These are phyloP conservation scores for Kockiozyma suomiensis DNA, from an alignment of 805 yeast species.

Conservation along the genomic window DNA sequence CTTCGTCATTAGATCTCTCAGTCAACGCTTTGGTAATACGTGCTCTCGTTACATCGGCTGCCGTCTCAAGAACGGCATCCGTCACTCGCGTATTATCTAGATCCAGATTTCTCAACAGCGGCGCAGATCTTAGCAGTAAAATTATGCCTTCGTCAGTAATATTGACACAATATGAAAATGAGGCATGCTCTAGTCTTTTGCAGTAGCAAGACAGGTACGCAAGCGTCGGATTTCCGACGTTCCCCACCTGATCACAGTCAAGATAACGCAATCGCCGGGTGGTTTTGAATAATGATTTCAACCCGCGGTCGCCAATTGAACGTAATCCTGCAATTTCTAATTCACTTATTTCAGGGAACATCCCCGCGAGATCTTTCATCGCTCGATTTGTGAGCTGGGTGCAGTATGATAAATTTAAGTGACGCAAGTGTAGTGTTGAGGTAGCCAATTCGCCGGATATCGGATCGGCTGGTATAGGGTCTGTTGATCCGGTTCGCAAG, in stretches of 20 bases:
- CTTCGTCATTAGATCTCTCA: neutral
- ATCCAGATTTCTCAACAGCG: constrained; percentile 19
- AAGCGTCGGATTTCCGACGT: constrained; percentile 20
- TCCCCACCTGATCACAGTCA: constrained; percentile 28
- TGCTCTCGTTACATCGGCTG: constrained; percentile 9
- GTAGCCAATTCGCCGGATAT: neutral
- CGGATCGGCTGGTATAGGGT: constrained; percentile 6
- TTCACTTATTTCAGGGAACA: constrained; percentile 18
- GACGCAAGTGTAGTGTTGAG: constrained; percentile 3
- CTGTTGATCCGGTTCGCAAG: constrained; percentile 15
- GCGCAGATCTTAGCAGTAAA: constrained; percentile 4
- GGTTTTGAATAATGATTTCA: constrained; percentile 13
- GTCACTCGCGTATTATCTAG: constrained; percentile 25
- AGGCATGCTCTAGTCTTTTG: constrained; percentile 11
- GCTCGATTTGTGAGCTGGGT: constrained; percentile 13
- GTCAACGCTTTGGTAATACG: constrained; percentile 3
- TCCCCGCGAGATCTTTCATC: constrained; percentile 6
- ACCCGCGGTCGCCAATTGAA: constrained; percentile 12
- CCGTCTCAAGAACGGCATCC: constrained; percentile 22
- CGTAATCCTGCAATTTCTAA: constrained; percentile 14
- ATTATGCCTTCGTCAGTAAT: constrained; percentile 20
- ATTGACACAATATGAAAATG: constrained; percentile 20
- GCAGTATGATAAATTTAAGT: constrained; percentile 19
- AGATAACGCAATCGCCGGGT: constrained; percentile 11
- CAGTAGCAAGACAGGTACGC: constrained; percentile 6